These are phyloP conservation scores for Boletus coccyginus DNA, from an alignment of 768 basidiomycete species.

Conservation along the genomic window DNA sequence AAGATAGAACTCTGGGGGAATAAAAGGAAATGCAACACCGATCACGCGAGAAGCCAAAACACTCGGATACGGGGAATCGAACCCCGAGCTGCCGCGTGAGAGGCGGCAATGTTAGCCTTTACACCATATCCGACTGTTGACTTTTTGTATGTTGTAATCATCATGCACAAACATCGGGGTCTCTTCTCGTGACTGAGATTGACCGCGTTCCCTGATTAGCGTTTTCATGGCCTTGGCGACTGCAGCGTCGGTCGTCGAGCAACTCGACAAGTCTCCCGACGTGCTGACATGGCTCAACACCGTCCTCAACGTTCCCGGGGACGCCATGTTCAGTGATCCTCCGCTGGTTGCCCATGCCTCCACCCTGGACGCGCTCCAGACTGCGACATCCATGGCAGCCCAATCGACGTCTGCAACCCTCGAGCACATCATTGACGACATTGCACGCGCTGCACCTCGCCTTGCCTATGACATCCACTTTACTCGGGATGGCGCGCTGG, in stretches of 20 bases:
- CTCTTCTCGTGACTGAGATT: not conserved
- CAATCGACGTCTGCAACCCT: conserved; percentile 86
- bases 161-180: not conserved
- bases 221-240: conserved; percentile 24
- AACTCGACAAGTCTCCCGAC: conserved; percentile 60
- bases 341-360: conserved; percentile 56
- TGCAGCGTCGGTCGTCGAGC: conserved; percentile 45
- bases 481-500: conserved; percentile 87
- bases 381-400: conserved; percentile 79
- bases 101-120: conserved; percentile 69
- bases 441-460: conserved; percentile 86
- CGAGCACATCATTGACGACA: conserved; percentile 89
- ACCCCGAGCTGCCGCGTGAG: conserved; percentile 2
- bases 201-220: not conserved
- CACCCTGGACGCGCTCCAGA: conserved; percentile 70
- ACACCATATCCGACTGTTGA: conserved; percentile 51
- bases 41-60: too few relatives aligned
- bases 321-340: conserved; percentile 37
- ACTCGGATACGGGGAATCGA: too few relatives aligned
- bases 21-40: too few relatives aligned
- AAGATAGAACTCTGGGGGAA: too few relatives aligned
- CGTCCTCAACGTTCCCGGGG: conserved; percentile 40
- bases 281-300: conserved; percentile 73
- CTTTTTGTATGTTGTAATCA: accelerated
- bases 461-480: conserved; percentile 96